phyloP scores from a whole-genome alignment of 768 basidiomycete species.

The Phallus indusiatus region DNA sequence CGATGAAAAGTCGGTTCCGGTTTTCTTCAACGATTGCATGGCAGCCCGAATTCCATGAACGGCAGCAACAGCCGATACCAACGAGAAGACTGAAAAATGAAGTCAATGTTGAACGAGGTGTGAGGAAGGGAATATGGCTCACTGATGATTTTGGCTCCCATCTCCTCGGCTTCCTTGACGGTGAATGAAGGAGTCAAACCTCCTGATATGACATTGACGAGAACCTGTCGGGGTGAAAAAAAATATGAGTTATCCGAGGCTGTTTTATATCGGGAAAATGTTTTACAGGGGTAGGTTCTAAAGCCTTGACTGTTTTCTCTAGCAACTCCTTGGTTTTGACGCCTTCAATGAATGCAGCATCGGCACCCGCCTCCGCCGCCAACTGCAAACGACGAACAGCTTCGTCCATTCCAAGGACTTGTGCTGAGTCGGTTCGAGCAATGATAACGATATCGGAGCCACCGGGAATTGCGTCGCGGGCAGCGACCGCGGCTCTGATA shows the following conservation, averaged over 20 bases:
- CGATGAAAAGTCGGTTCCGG: slow-evolving; percentile 59
- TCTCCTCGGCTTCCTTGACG: slow-evolving; percentile 52
- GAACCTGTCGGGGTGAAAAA: slow-evolving; percentile 30
- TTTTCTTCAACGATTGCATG: slow-evolving; percentile 66
- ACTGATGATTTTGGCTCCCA: slow-evolving; percentile 76
- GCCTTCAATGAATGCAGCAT: slow-evolving; percentile 77
- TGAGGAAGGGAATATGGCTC: slow-evolving; percentile 17
- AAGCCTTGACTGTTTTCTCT: slow-evolving; percentile 50
- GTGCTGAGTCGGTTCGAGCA: slow-evolving; percentile 70
- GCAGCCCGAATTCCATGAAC: slow-evolving; percentile 73
- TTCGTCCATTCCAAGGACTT: slow-evolving; percentile 74
- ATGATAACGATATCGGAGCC: slow-evolving; percentile 72
- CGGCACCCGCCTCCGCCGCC: slow-evolving; percentile 64
- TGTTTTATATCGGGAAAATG: neutral
- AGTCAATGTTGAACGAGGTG: neutral
- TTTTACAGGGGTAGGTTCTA: slow-evolving; percentile 61
- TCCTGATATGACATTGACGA: slow-evolving; percentile 74
- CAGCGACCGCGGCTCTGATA: slow-evolving; percentile 68
- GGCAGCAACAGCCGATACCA: slow-evolving; percentile 68
- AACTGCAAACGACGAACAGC: slow-evolving; percentile 56
- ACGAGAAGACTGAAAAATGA: slow-evolving; percentile 50
- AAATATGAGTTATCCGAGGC: neutral
- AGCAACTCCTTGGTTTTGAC: slow-evolving; percentile 61
- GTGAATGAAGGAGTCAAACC: slow-evolving; percentile 72
- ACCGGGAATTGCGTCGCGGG: slow-evolving; percentile 67